A percentile compares a stretch with the other conserved stretches of the same genome.
Evolutionary conservation across 1,284 basidiomycete genomes (phyloP).

Genomic region (Ustilago shanxiensis): DNA sequence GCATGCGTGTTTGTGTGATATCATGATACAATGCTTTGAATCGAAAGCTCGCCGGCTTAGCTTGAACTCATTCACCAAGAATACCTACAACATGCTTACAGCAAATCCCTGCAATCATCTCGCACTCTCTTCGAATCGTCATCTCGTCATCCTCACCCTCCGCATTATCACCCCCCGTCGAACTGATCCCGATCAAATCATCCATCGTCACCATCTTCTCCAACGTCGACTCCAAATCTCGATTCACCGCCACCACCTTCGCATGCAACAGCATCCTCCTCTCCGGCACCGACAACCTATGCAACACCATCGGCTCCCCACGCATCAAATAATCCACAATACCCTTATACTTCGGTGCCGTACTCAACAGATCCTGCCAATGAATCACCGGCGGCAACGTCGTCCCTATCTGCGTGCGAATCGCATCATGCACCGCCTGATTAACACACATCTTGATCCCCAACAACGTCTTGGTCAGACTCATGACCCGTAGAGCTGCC

Average conservation of each 20-base stretch:
- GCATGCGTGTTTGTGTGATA: neutral
- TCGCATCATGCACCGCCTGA: constrained; percentile 9
- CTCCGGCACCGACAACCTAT: constrained; percentile 5
- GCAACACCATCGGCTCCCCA: neutral
- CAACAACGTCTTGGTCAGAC: constrained; percentile 19
- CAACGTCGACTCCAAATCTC: constrained; percentile 23
- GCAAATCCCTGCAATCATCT: constrained; percentile 29
- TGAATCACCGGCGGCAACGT: constrained; percentile 1
- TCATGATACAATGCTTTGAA: neutral
- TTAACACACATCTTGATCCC: constrained; percentile 23
- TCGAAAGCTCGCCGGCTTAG: neutral
- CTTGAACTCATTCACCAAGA: constrained; percentile 15
- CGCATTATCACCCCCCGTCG: neutral
- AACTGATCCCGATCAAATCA: neutral
- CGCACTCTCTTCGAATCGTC: constrained; percentile 26
- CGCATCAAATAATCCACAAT: constrained; percentile 7
- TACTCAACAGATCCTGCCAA: constrained; percentile 22
- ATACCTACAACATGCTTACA: constrained; percentile 41
- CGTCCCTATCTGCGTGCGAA: neutral
- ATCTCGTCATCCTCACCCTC: constrained; percentile 5
- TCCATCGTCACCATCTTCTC: constrained; percentile 27
- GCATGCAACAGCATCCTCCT: constrained; percentile 8
- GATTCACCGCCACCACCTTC: constrained; percentile 17
- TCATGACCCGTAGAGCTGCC: constrained; percentile 8
- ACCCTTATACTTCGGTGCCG: constrained; percentile 1